Percentiles rank a stretch among this genome's conserved stretches.
Conservation (phyloP, 1,139 yeast species). For the Geotrichum bryndzae region DNA sequence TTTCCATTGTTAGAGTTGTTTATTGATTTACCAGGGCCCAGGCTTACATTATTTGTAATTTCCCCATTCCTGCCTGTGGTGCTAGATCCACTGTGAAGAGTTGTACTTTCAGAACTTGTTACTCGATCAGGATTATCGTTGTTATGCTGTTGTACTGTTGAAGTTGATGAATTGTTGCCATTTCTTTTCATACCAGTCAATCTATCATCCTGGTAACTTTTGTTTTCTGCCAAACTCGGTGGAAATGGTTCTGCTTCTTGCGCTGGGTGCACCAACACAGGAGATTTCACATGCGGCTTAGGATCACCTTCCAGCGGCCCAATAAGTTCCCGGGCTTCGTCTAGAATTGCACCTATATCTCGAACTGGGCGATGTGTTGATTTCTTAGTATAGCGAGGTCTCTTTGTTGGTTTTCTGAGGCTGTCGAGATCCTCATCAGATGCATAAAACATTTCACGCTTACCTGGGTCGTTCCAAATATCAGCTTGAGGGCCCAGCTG, state of each 20-base stretch:
- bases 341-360: not conserved
- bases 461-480: constrained; percentile 3
- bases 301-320: not conserved
- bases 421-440: constrained; percentile 6
- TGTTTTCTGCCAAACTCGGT: not conserved
- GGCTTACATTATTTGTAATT: too few species aligned
- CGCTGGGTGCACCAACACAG: not conserved
- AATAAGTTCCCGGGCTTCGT: not conserved
- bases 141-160: not conserved
- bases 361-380: not conserved
- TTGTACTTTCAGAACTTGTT: not conserved
- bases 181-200: too few species aligned
- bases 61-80: not conserved
- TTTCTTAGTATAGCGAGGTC: not conserved
- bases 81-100: not conserved
- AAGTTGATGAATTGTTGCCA: not conserved
- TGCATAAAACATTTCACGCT: constrained; percentile 5
- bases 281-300: not conserved
- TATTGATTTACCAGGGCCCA: too few species aligned
- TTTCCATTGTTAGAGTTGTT: too few species aligned
- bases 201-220: not conserved
- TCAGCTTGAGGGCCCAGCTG: not conserved
- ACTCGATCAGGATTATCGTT: not conserved
- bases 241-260: not conserved
- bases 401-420: not conserved